phyloP scores from a whole-genome alignment of 192 early-diverging fungal species.

The Gonapodya prolifera region DNA sequence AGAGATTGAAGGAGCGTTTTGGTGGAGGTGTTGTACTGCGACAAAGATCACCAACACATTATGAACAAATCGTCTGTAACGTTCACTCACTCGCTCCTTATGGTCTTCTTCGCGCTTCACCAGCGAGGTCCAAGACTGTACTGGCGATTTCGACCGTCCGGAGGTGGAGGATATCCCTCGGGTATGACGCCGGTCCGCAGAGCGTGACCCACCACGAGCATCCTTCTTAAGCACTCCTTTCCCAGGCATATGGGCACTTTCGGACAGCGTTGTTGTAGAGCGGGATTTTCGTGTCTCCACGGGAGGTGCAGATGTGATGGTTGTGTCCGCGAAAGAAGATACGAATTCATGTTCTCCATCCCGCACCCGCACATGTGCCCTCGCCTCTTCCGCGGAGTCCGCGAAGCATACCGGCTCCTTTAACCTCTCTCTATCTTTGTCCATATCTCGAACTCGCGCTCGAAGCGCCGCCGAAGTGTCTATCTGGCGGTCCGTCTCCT shows the following conservation, averaged over 20 bases:
- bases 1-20: background rate
- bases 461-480: background rate
- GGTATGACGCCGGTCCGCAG: background rate
- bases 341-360: background rate
- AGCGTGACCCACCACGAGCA: background rate
- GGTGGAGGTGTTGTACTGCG: background rate
- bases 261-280: background rate
- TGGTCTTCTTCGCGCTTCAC: background rate
- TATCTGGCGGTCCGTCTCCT: background rate
- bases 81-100: background rate
- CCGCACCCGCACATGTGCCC: background rate
- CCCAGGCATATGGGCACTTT: background rate
- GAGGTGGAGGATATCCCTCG: background rate
- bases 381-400: background rate
- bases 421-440: background rate
- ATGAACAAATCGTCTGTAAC: background rate
- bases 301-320: background rate
- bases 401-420: background rate
- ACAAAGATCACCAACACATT: background rate
- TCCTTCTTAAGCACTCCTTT: background rate
- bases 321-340: background rate
- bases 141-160: background rate
- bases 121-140: background rate
- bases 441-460: background rate
- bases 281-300: background rate